Conservation (phyloP, 192 early-diverging fungal species). For the Coemansia sp. region DNA sequence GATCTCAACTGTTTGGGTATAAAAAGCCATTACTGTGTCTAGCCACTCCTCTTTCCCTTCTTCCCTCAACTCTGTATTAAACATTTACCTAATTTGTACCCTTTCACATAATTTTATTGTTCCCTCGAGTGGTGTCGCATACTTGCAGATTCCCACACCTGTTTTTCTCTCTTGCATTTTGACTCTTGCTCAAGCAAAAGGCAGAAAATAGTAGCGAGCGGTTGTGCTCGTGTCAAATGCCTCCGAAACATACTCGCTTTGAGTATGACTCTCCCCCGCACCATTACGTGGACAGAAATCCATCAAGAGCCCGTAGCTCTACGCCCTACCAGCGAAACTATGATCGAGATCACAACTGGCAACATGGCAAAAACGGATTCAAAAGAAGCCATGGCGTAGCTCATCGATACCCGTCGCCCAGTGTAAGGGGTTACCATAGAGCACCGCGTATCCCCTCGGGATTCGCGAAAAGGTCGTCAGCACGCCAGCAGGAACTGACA, state of each 20-base stretch:
- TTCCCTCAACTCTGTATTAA: too few species aligned
- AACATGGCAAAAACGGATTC: background rate
- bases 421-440: background rate
- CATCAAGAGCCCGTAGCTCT: background rate
- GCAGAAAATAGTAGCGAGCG: background rate
- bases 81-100: too few species aligned
- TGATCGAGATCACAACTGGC: background rate
- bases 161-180: background rate
- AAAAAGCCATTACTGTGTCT: too few species aligned
- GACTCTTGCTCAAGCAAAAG: background rate
- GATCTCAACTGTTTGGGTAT: too few species aligned
- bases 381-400: background rate
- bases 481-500: background rate
- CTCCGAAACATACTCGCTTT: background rate
- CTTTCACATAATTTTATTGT: too few species aligned
- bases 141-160: background rate
- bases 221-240: background rate
- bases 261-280: background rate
- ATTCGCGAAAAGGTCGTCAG: background rate
- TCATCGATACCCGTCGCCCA: too few species aligned
- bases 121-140: background rate
- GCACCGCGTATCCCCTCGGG: background rate
- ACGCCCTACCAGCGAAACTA: background rate
- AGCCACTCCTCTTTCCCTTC: too few species aligned
- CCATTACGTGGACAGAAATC: background rate